Conservation (phyloP, 2,329 filamentous ascomycete genomes). For the Hirsutella thompsonii region DNA sequence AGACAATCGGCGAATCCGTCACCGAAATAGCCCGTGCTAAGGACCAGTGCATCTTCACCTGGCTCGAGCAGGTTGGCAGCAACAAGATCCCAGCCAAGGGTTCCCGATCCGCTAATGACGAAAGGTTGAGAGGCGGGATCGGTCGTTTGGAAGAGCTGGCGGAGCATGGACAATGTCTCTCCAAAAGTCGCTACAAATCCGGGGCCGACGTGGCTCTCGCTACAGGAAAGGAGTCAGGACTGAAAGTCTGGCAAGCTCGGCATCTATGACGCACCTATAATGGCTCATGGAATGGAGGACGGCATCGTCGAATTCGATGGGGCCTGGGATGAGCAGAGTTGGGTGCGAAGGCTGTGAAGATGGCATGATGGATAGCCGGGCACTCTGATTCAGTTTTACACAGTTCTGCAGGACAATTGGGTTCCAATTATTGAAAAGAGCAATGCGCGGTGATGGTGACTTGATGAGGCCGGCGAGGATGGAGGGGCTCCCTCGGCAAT, state of each 20-base stretch:
- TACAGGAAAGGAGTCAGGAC: constrained; percentile 21
- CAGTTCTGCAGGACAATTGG: neutral
- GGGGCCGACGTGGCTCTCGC: constrained; percentile 85
- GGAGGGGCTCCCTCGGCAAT: neutral
- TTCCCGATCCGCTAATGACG: constrained; percentile 86
- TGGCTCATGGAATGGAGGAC: constrained; percentile 92
- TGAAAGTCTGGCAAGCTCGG: neutral
- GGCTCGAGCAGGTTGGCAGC: constrained; percentile 85
- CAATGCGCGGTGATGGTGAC: neutral
- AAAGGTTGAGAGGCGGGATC: constrained; percentile 77
- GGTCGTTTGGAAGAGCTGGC: constrained; percentile 88
- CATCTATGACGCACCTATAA: constrained; percentile 51
- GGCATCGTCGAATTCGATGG: constrained; percentile 97
- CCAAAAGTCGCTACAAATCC: constrained; percentile 85
- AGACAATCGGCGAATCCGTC: constrained; percentile 92
- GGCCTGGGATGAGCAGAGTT: constrained; percentile 87
- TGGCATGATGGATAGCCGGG: constrained; percentile 30
- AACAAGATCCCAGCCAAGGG: constrained; percentile 91
- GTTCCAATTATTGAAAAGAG: neutral
- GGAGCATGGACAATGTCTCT: constrained; percentile 75
- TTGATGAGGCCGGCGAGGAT: neutral
- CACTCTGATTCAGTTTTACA: neutral
- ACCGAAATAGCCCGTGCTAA: constrained; percentile 95
- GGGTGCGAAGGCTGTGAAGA: constrained; percentile 49
- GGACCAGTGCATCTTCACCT: constrained; percentile 80